These are phyloP conservation scores for Pyrenochaeta sp. DNA, from an alignment of 2,329 filamentous ascomycete genomes.

Conservation along the genomic window DNA sequence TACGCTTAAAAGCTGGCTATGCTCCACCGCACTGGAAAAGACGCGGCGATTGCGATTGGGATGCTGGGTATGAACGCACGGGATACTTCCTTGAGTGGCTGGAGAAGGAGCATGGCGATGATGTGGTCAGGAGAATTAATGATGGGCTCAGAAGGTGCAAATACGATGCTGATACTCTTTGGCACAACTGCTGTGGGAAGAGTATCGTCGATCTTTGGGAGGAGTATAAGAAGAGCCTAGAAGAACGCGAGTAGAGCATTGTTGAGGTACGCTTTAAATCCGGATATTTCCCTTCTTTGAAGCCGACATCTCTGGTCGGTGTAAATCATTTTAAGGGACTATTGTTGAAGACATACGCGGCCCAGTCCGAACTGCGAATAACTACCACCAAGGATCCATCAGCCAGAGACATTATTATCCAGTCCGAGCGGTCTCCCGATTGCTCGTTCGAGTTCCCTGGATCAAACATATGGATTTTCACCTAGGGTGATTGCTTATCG, in stretches of 20 bases:
- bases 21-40: conserved; percentile 84
- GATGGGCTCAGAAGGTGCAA: conserved; percentile 68
- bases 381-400: no score
- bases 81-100: conserved; percentile 91
- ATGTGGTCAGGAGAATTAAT: conserved; percentile 67
- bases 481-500: no score
- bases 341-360: no score
- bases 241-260: conserved; percentile 4
- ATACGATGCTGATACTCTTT: conserved; percentile 73
- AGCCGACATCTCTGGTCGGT: background rate
- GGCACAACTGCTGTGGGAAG: conserved; percentile 72
- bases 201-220: conserved; percentile 76
- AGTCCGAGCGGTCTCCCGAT: no score
- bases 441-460: no score
- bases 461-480: no score
- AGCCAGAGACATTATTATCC: no score
- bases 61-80: conserved; percentile 88
- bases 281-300: background rate
- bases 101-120: conserved; percentile 68
- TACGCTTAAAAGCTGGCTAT: conserved; percentile 76
- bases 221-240: conserved; percentile 69
- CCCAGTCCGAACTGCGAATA: no score
- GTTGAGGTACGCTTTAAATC: background rate
- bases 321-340: no score
- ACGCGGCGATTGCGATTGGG: conserved; percentile 72